Base-by-base conservation (phyloP, 225 moss, liverwort and hornwort genomes). In the Pseudoscleropodium purum region DNA sequence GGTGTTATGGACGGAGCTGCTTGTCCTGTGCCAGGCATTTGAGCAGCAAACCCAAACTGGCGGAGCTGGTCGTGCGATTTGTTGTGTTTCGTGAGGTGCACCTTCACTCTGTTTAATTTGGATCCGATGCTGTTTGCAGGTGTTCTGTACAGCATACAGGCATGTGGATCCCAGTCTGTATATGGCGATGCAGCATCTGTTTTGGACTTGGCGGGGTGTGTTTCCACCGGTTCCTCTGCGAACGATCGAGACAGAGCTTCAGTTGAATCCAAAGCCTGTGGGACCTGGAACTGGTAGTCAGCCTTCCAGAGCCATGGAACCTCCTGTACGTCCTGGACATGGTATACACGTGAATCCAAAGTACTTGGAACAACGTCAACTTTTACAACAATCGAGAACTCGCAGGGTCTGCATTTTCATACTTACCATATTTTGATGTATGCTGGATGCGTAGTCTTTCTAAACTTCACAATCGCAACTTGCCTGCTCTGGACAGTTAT, bases 281-380 rank as follows among this genome's bases (percentile, higher is more conserved):
- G 96, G 89, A 45, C 92, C 95, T 91, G 92, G 93, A 88, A 90
- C 89, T 74, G 90, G 85, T 88, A 91, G 87, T 76, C 95, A 92
- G 90, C 85, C 94, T 84, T 86, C 92, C 67, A 93, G 96, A 90
- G 86, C 92, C 64, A 68, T 91, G 66, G 98, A 99, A n/a, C 84
- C 95, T 68, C 75, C 97, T 87, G 93, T 92, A 73, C 95, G 99
- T 77, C 93, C 99, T 89, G 99, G 96, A 61, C 99, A 99, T 91
- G 96, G 97, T 68, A 97, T 99, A 83, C 99, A 99, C 85, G 99
- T 99, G 54, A 97, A 99, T 92, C 99, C 99, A 78, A 99, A 99
- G 90, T 97, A 97, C 92, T 87, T 97, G 93, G 97, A 96, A 76
- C 97, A 97, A 76, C 95, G 95, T 80, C 98, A 97, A 91, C 93